Evolutionary conservation across 73 alveolate genomes (phyloP).

Genomic region (Tetrahymena malaccensis): DNA sequence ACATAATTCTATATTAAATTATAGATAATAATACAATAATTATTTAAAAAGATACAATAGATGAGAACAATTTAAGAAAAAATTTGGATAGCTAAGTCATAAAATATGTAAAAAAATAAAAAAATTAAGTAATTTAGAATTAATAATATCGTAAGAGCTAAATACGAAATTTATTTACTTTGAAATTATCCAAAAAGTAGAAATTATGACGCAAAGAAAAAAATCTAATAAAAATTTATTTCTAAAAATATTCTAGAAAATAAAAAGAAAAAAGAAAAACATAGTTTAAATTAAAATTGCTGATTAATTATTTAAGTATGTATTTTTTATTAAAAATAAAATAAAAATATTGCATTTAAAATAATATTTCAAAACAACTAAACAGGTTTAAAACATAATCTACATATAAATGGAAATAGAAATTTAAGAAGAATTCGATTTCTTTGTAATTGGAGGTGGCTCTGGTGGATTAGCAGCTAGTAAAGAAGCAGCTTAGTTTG

Average conservation of each 20-base stretch:
- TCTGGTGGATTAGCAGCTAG: conserved; percentile 98
- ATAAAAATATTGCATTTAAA: background rate
- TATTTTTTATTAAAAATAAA: no score
- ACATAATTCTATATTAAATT: no score
- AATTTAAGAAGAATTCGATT: conserved; percentile 53
- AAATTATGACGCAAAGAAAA: background rate
- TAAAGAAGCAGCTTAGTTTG: conserved; percentile 84
- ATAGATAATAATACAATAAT: no score
- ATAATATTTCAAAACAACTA: background rate
- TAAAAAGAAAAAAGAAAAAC: background rate
- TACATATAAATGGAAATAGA: background rate
- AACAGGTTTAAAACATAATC: background rate
- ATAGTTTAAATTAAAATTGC: background rate
- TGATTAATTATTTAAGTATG: no score
- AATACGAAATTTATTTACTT: background rate
- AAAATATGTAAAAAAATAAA: no score
- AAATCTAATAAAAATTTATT: no score
- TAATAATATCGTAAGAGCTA: background rate
- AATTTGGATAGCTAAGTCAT: background rate
- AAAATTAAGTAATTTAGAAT: background rate
- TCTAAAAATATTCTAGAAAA: background rate
- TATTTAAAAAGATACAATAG: background rate
- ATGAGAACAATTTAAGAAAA: background rate
- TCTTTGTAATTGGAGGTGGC: conserved; percentile 98
- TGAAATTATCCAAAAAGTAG: background rate